Base-by-base conservation (phyloP, 352 stramenopile species). In the Aphanomyces cochlioides region DNA sequence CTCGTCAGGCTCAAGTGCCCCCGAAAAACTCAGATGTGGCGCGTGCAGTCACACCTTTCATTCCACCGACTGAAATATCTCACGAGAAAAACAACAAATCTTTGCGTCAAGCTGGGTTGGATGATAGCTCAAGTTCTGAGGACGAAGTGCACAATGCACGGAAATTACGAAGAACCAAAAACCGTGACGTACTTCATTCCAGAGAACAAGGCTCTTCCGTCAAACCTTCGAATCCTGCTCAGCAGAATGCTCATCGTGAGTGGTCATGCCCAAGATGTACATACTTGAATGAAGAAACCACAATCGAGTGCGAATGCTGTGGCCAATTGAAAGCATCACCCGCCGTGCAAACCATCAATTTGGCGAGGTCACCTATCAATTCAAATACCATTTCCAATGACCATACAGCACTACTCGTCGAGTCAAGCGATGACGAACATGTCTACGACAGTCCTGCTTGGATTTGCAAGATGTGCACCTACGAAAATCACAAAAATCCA, bases 391-490 rank as follows among this genome's bases (percentile, higher is more conserved):
- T 12, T 50, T n/a, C 43, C 43, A 50, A n/a, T n/a, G 43, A n/a
- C 43, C 1, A 50, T n/a, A n/a, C 10, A 50, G 17, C 43, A n/a
- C 17, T 50, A 50, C 43, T 50, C 43, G 28, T 28, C 28, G 28
- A 28, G 28, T 28, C 28, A 28, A 28, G 28, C 28, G 59, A 56
- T n/a, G 41, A 53, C 3, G 59, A 53, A 53, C 28, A 8, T 5
- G 17, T 5, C 4, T 17, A 2, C n/a, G 17, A 37, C 6, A 36
- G 21, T 7, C n/a, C 43, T 40, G 38, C 38, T 10, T 67, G 59
- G 59, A 54, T 50, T 2, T 67, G 59, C 41, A 67, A 67, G 8
- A 43, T 67, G 39, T 67, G 59, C 59, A 67, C 59, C 17, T 56
- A 67, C 43, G 59, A 56, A 17, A 54, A 67, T n/a, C 5, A 8